Evolutionary conservation across 2,329 filamentous ascomycete species (phyloP), one percentile per base, ranked within the genome.

Genomic region (Biscogniauxia sp.): DNA sequence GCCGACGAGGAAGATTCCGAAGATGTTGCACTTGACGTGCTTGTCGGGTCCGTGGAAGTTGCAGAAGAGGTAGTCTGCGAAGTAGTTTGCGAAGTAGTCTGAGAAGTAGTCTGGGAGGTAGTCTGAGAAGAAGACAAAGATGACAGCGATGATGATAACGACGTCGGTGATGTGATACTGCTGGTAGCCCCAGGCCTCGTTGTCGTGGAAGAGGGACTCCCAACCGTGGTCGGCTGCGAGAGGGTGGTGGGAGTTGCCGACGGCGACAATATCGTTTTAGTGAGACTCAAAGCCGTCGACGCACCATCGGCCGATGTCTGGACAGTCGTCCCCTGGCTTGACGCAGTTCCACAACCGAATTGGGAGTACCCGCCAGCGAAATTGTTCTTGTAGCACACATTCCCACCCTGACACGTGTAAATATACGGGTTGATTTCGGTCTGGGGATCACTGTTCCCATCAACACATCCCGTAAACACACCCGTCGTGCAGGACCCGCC

Each of bases 401-500:
- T 68, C 54, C 74, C 72, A 4, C 78, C 81, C n/a, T 70, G 64
- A 70, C 84, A 87, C 9, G 83, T 85, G 66, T 76, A 86, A 32
- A 86, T 75, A 61, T 85, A 86, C 0, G 84, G 84, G 64, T 87
- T 80, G 57, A 80, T 74, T 58, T 78, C 80, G 2, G 78, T 81
- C 68, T 84, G 81, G 1, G 79, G 74, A 3, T 75, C 75, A 58
- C 79, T 84, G 65, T 79, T 81, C 55, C 69, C 68, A 67, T 87
- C 84, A 51, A 85, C 81, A 61, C 84, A 87, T 49, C 77, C 79
- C 2, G 84, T 87, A 69, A 80, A 87, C 49, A 87, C 79, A 57
- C 84, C 84, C 3, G 77, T 75, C 1, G 80, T 82, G 70, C 84
- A 87, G 6, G 78, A 67, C 2, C 74, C 78, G 15, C 76, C 78